Evolutionary conservation across 371 early-diverging fungal species (phyloP), one percentile per base, ranked within the genome.

Genomic region (Mucor racemosus): DNA sequence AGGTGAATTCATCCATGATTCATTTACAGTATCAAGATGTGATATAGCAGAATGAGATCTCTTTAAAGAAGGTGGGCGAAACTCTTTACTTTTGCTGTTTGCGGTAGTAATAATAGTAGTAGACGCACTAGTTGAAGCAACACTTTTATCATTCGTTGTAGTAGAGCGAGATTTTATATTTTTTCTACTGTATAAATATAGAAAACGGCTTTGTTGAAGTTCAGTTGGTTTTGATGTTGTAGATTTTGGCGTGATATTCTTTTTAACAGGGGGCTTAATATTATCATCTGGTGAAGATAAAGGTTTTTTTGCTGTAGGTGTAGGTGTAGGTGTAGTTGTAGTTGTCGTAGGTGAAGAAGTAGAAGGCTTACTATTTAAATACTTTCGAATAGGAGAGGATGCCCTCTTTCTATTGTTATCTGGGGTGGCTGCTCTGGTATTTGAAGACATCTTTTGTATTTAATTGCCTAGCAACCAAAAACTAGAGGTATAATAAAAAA

Each of bases 1-100:
- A 17, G 79, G 68, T 7, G 66, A 39, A 8, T 68, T 66, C 38
- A 78, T 54, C 80, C 84, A 81, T 5, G 72, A 58, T 53, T 76
- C 66, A 35, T 68, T 72, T 19, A 71, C 64, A 21, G 64, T 64
- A 56, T 82, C 77, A 14, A 76, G 61, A 6, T 38, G 42, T 21
- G 78, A 72, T 4, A 62, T 64, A 4, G 73, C 75, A 8, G 78
- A 78, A 44, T 46, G 53, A 10, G 76, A 75, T 48, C 78, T 71
- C 33, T 75, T 71, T n/a, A 76, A 59, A 36, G 15, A 34, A 19
- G 67, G 62, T 14, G 56, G 56, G 8, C 56, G 56, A n/a, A 34
- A 34, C 6, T 56, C 56, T 33, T n/a, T 55, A 13, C 34, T 55
- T n/a, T 13, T 7, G 56, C 35, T 56, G 0, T 13, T n/a, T 33